Evolutionary conservation across 2,329 filamentous ascomycete species (phyloP).

Genomic region (Pezizomycotina sp.): DNA sequence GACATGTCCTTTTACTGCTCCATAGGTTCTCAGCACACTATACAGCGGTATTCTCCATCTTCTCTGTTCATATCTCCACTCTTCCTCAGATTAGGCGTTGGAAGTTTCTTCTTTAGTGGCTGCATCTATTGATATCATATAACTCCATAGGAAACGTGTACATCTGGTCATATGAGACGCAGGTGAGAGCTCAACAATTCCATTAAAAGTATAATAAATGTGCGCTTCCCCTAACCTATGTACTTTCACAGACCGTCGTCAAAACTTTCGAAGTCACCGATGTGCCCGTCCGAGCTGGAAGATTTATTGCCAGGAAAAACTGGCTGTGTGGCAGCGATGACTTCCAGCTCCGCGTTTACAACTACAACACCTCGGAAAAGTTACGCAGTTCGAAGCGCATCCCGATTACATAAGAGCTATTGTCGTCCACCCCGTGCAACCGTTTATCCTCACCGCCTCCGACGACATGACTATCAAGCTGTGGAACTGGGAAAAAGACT

Average conservation of each 20-base stretch:
- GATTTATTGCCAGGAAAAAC: constrained; percentile 95
- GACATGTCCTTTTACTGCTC: constrained; percentile 23
- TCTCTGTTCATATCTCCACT: constrained; percentile 23
- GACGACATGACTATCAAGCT: constrained; percentile 98
- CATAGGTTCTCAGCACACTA: constrained; percentile 64
- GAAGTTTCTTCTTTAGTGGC: constrained; percentile 10
- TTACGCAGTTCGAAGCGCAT: constrained; percentile 90
- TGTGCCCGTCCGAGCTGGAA: constrained; percentile 88
- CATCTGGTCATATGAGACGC: constrained; percentile 97
- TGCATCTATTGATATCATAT: constrained; percentile 6
- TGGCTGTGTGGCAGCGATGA: constrained; percentile 96
- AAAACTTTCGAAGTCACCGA: constrained; percentile 99
- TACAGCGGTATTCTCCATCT: constrained; percentile 57
- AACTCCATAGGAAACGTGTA: constrained; percentile 68
- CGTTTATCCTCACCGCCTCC: constrained; percentile 86
- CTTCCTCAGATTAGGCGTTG: background rate
- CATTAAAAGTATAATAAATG: constrained; percentile 5
- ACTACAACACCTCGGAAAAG: constrained; percentile 99
- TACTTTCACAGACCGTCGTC: constrained; percentile 51
- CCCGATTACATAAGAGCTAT: constrained; percentile 98
- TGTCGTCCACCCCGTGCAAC: constrained; percentile 83
- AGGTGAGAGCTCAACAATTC: constrained; percentile 32
- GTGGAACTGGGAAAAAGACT: constrained; percentile 97
- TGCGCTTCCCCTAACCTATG: constrained; percentile 22
- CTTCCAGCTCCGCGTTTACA: constrained; percentile 80